Percentiles rank a stretch among this genome's conserved stretches.
These are phyloP conservation scores for Dionaea muscipula DNA, from an alignment of 179 eudicot species.

Conservation along the genomic window DNA sequence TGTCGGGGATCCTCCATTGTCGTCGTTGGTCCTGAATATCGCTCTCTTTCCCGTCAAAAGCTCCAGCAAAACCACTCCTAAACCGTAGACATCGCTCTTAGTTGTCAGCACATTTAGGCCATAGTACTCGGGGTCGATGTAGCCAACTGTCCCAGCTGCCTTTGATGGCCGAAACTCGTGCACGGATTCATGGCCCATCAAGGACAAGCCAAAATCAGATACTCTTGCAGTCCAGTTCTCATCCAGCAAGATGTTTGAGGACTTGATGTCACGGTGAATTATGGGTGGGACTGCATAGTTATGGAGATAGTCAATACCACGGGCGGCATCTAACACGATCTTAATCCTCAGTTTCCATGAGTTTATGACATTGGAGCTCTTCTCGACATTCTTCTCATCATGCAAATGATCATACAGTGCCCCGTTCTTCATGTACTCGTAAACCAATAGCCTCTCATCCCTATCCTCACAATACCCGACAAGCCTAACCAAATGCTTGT, in stretches of 20 bases:
- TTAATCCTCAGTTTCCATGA: conserved; percentile 81
- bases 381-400: conserved; percentile 46
- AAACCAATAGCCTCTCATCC: conserved; percentile 78
- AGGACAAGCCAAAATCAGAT: conserved; percentile 81
- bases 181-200: conserved; percentile 49
- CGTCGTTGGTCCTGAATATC: conserved; percentile 37
- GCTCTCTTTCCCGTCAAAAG: conserved; percentile 80
- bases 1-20: conserved; percentile 40
- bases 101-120: conserved; percentile 69
- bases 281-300: conserved; percentile 91
- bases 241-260: conserved; percentile 78
- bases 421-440: conserved; percentile 87
- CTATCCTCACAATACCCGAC: conserved; percentile 86
- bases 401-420: conserved; percentile 79
- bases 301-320: conserved; percentile 88
- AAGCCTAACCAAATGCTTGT: conserved; percentile 81
- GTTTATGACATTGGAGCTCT: conserved; percentile 44
- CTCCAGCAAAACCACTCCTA: conserved; percentile 88
- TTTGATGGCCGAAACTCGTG: conserved; percentile 35
- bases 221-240: conserved; percentile 76
- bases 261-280: conserved; percentile 82
- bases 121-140: conserved; percentile 92
- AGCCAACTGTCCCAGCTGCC: conserved; percentile 90
- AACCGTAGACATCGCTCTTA: conserved; percentile 86
- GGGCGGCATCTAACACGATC: conserved; percentile 73